Base-by-base conservation (phyloP, 202 grass and related monocot genomes). In the Musa balbisiana region DNA sequence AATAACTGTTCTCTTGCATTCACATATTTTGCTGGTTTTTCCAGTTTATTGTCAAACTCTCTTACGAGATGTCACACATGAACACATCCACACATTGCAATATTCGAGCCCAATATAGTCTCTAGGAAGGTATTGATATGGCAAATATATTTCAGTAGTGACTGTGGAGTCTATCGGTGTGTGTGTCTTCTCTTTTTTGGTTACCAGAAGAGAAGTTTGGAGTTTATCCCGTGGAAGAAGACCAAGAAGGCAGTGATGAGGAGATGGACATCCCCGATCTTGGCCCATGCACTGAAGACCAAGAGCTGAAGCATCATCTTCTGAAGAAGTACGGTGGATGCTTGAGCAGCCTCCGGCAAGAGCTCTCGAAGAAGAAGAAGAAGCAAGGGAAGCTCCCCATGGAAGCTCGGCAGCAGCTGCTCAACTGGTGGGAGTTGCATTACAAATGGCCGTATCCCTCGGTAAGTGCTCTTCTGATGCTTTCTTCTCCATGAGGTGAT, bases 381-480 rank as follows among this genome's bases (percentile, higher is more conserved):
- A 87, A 27, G 24, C 0, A 85, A 64, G 64, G 80, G 29, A 85
- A 85, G 70, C 85, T 87, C 20, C 73, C 82, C 20, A 91, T 75
- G 65, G 85, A 91, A 27, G 85, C 82, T 8, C 62, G 82, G 1
- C 71, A 80, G 78, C 79, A 82, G 79, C 82, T 87, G 33, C 76
- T 87, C 21, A 78, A 23, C 50, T 91, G 82, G 88, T 91, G 85
- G 80, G 82, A 87, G 22, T 58, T 73, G 50, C 88, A 91, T 60
- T 87, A 83, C 11, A 83, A 74, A n/a, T 87, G 84, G 73, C 73
- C 82, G 17, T 87, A 87, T 66, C 82, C 85, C n/a, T 87, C 79
- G 50, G 84, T 90, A 82, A 1, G 71, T 64, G 26, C 53, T n/a
- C 3, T 43, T 43, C 33, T 43, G 33, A 4, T 6, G 33, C 33